Conservation (phyloP, 2,329 filamentous ascomycete genomes). For the Graphilbum fragrans region DNA sequence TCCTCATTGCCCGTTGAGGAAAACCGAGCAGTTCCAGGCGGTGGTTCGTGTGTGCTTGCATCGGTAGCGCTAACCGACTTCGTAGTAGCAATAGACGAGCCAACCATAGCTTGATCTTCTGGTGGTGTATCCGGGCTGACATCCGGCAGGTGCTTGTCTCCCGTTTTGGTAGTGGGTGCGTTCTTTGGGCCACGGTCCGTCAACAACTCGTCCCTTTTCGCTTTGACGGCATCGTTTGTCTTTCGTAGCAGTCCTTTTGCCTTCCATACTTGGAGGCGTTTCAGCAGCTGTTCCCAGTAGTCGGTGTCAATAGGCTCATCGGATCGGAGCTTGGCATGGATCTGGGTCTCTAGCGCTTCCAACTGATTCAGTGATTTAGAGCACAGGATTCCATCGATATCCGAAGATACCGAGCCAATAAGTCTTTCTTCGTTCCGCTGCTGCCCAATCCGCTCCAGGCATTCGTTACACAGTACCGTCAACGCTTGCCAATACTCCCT, state of each 20-base stretch:
- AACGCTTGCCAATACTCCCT: constrained; percentile 89
- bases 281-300: constrained; percentile 91
- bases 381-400: constrained; percentile 76
- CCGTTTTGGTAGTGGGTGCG: constrained; percentile 29
- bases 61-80: neutral
- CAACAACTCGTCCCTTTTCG: constrained; percentile 54
- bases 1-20: constrained; percentile 59
- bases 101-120: neutral
- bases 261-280: constrained; percentile 80
- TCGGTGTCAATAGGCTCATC: constrained; percentile 91
- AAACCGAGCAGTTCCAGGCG: constrained; percentile 54
- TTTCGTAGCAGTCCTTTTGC: constrained; percentile 73
- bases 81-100: too few relatives aligned
- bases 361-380: constrained; percentile 82
- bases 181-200: constrained; percentile 56
- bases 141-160: neutral
- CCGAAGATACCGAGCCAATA: constrained; percentile 68
- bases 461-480: constrained; percentile 55
- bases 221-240: constrained; percentile 65
- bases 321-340: constrained; percentile 72
- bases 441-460: neutral
- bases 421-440: constrained; percentile 49
- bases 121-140: neutral
- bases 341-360: constrained; percentile 76
- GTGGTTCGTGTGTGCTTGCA: constrained; percentile 19